Evolutionary conservation across 2,329 filamentous ascomycete genomes (phyloP), one percentile per base, ranked within the genome.

Genomic region (Colletotrichum lindemuthianum): DNA sequence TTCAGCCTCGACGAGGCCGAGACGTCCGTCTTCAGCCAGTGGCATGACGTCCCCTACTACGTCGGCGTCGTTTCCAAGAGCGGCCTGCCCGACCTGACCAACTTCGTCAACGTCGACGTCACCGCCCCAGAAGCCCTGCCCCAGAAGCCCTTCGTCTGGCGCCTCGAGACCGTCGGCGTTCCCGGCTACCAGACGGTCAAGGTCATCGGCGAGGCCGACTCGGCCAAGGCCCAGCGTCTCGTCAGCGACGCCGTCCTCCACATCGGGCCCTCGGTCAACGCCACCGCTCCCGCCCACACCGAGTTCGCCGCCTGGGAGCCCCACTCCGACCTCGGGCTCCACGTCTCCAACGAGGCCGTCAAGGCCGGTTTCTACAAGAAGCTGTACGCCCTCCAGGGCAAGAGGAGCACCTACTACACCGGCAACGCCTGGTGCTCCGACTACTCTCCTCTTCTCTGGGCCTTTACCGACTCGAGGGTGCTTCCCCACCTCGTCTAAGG

Each of bases 1-100:
- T 75, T 72, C 67, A 70, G 75, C 37, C 69, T 75, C 1, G 63
- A 70, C 24, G n/a, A 63, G 0, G 56, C 59, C 0, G 73, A 75
- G 55, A 66, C 50, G 15, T 55, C 49, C 0, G 47, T 75, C 24
- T 74, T 75, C 41, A 32, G 49, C 51, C 52, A 64, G 44, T 66
- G 63, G 63, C 13, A 63, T n/a, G 9, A 64, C 6, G 37, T 63
- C 2, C 59, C 63, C 11, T 66, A 63, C 43, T 66, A 64, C 36
- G 53, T 66, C 7, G 63, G 59, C 10, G 53, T 66, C 9, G 39
- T 66, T 6, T 53, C 59, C 24, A 59, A 66, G 11, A 59, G 16
- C n/a, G 53, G 59, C 11, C 43, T 66, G 10, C 63, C 63, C 7
- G 48, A 49, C 10, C 48, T 59, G 7, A 63, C 59, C 36, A 66